Conservation (phyloP, 345 rosid species). For the Euphorbia peplus region DNA sequence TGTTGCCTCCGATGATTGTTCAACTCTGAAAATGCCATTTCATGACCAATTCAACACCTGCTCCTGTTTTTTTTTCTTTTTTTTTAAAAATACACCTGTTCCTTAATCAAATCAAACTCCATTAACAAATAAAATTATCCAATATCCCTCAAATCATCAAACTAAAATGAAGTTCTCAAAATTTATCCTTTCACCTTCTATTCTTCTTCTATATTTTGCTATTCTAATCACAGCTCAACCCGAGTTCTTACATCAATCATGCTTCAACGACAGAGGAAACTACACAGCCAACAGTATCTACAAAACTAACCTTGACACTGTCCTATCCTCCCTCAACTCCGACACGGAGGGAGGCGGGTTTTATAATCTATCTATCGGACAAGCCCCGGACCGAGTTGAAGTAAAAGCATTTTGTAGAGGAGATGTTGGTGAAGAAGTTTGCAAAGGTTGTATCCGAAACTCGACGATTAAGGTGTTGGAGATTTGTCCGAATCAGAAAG, state of each 20-base stretch:
- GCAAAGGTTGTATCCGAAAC: background rate
- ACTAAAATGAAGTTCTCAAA: background rate
- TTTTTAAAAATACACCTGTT: too few relatives aligned
- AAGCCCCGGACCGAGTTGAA: constrained; percentile 13
- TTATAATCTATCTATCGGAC: constrained; percentile 12
- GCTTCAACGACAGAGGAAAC: constrained; percentile 7
- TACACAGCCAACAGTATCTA: constrained; percentile 19
- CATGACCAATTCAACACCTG: too few relatives aligned
- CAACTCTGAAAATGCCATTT: too few relatives aligned
- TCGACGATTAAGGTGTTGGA: background rate
- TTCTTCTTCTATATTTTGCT: background rate
- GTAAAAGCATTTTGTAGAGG: constrained; percentile 25
- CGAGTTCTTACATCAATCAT: background rate
- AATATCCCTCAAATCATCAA: too few relatives aligned
- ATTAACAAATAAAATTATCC: too few relatives aligned
- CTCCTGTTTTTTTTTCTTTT: too few relatives aligned
- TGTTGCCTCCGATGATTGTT: too few relatives aligned
- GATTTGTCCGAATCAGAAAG: constrained; percentile 17
- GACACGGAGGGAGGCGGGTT: constrained; percentile 13
- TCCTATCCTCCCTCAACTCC: constrained; percentile 10
- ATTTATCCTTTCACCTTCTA: background rate
- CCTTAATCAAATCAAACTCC: too few relatives aligned
- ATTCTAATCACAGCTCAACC: constrained; percentile 15
- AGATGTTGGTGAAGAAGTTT: background rate
- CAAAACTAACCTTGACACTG: constrained; percentile 12